phyloP scores from a whole-genome alignment of 257 asterid genomes.

The Gentiana straminea region DNA sequence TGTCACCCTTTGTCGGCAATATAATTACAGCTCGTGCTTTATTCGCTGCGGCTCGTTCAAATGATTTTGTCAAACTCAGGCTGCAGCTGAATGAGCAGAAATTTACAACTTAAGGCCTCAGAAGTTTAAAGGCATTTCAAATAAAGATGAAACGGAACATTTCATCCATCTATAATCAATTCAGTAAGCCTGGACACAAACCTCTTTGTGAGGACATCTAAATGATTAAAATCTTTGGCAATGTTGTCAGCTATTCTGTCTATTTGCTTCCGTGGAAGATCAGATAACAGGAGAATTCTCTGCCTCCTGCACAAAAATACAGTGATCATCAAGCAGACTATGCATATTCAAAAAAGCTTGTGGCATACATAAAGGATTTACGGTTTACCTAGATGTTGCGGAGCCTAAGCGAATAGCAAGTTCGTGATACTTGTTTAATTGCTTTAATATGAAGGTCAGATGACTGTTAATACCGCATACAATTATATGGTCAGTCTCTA shows the following conservation, averaged over 20 bases:
- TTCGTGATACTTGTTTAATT: constrained; percentile 88
- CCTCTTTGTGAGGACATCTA: constrained; percentile 90
- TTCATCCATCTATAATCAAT: no score
- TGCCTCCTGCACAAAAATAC: constrained; percentile 55
- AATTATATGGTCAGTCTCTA: constrained; percentile 84
- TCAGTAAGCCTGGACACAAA: constrained; percentile 7
- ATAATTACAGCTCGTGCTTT: constrained; percentile 91
- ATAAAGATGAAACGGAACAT: no score
- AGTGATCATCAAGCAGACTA: constrained; percentile 14
- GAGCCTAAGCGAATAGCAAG: constrained; percentile 87
- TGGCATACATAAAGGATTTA: constrained; percentile 16
- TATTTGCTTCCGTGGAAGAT: constrained; percentile 94
- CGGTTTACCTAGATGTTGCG: constrained; percentile 83
- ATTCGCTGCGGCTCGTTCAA: constrained; percentile 94
- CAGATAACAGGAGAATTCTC: constrained; percentile 82
- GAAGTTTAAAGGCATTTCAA: not conserved
- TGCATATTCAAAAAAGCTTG: not conserved
- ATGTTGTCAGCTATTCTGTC: constrained; percentile 71
- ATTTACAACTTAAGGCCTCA: constrained; percentile 17
- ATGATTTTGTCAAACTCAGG: constrained; percentile 79
- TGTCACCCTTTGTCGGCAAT: constrained; percentile 78
- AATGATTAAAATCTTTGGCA: constrained; percentile 82
- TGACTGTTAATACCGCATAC: constrained; percentile 88
- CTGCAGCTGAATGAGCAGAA: constrained; percentile 66
- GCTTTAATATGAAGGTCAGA: constrained; percentile 74